These are phyloP conservation scores for Usnea hakonensis DNA, from an alignment of 495 filamentous ascomycete species.

Conservation along the genomic window DNA sequence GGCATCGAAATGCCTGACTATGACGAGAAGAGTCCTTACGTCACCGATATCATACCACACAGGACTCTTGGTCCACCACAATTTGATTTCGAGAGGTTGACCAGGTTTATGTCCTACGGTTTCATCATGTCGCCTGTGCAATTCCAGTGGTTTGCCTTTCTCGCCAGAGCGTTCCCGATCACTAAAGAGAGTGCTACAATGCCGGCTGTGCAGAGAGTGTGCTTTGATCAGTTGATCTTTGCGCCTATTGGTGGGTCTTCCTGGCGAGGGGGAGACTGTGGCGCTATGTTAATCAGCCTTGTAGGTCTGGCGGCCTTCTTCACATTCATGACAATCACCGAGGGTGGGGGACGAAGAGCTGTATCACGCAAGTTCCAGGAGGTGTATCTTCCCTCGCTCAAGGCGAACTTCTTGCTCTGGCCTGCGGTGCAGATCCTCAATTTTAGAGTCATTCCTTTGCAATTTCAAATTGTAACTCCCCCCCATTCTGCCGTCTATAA, in stretches of 20 bases:
- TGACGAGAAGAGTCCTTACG: slow-evolving; percentile 71
- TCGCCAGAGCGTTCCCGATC: slow-evolving; percentile 77
- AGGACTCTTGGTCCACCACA: slow-evolving; percentile 59
- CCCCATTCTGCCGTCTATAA: not conserved
- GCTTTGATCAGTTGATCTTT: slow-evolving; percentile 90
- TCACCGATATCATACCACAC: slow-evolving; percentile 55
- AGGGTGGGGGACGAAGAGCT: slow-evolving; percentile 79
- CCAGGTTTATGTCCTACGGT: slow-evolving; percentile 90
- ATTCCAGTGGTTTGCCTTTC: slow-evolving; percentile 90
- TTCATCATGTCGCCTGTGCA: slow-evolving; percentile 96
- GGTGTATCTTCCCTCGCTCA: slow-evolving; percentile 86
- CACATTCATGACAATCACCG: slow-evolving; percentile 90
- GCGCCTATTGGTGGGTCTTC: slow-evolving; percentile 65
- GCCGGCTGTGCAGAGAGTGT: slow-evolving; percentile 84
- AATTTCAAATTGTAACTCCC: slow-evolving; percentile 86
- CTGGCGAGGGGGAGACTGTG: not conserved
- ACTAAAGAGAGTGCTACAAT: slow-evolving; percentile 62
- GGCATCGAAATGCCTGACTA: slow-evolving; percentile 87
- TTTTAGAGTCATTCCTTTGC: slow-evolving; percentile 88
- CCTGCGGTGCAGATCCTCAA: slow-evolving; percentile 94
- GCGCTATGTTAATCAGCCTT: slow-evolving; percentile 3
- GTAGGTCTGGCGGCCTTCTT: slow-evolving; percentile 84
- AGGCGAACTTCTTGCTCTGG: slow-evolving; percentile 96
- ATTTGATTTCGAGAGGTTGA: slow-evolving; percentile 91
- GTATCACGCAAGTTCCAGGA: slow-evolving; percentile 81